Conservation (phyloP, 2,329 filamentous ascomycete genomes). For the Bipolaris sorokiniana region DNA sequence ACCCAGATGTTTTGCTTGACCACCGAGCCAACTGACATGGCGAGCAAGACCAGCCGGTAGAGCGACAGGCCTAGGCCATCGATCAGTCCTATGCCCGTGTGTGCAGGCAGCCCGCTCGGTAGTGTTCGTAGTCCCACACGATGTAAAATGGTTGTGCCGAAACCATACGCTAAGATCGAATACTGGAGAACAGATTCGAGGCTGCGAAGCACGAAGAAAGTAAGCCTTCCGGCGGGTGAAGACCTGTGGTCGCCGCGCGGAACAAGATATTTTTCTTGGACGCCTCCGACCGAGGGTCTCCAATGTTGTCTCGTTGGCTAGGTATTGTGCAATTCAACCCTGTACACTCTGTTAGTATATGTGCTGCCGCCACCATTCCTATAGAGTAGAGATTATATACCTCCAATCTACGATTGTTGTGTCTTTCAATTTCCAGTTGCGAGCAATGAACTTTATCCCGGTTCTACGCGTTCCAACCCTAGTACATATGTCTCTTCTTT, state of each 20-base stretch:
- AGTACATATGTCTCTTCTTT: too few relatives aligned
- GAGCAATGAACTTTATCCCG: background rate
- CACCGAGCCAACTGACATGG: slow-evolving; percentile 60
- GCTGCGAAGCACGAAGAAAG: slow-evolving; percentile 56
- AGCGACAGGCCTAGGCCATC: slow-evolving; percentile 57
- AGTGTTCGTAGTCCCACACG: slow-evolving; percentile 54
- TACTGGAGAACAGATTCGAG: slow-evolving; percentile 58
- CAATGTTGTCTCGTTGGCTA: background rate
- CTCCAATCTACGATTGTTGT: background rate
- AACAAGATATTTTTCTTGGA: slow-evolving; percentile 46
- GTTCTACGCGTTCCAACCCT: background rate
- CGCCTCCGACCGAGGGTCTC: slow-evolving; percentile 38
- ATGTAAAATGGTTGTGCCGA: slow-evolving; percentile 53
- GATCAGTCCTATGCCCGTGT: slow-evolving; percentile 49
- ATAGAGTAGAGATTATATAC: background rate
- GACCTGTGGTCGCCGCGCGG: slow-evolving; percentile 51
- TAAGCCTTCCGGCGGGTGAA: slow-evolving; percentile 47
- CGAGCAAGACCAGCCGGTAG: slow-evolving; percentile 58
- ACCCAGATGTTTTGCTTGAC: slow-evolving; percentile 66
- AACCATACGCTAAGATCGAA: slow-evolving; percentile 54
- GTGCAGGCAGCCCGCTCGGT: slow-evolving; percentile 49
- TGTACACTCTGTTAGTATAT: background rate
- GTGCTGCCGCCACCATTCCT: background rate
- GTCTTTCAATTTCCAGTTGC: background rate
- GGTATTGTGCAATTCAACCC: background rate